These are phyloP conservation scores for Stephanocyclus meneghinianus DNA, from an alignment of 352 stramenopile species.

Conservation along the genomic window DNA sequence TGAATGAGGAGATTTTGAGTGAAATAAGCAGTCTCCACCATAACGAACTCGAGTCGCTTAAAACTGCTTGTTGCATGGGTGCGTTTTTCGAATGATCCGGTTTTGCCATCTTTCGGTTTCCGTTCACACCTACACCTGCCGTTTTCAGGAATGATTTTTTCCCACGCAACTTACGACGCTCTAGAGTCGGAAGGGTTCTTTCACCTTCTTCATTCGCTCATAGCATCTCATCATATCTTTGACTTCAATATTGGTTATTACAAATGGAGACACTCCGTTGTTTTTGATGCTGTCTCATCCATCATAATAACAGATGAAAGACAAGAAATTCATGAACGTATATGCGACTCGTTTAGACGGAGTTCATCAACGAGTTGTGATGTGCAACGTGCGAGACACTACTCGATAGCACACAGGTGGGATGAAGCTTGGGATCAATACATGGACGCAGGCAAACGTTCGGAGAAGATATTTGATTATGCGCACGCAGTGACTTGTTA, in stretches of 20 bases:
- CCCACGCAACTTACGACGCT: slow-evolving; percentile 21
- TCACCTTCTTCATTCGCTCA: slow-evolving; percentile 21
- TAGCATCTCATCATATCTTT: slow-evolving; percentile 35
- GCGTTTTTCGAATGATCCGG: slow-evolving; percentile 24
- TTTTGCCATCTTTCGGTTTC: not conserved
- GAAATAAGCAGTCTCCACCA: slow-evolving; percentile 44
- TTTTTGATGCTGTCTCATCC: slow-evolving; percentile 44
- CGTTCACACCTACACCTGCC: not conserved
- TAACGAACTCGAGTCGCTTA: slow-evolving; percentile 44
- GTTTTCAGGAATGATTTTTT: not conserved
- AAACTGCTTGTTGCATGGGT: slow-evolving; percentile 49
- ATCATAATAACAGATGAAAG: slow-evolving; percentile 49
- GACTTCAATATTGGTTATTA: slow-evolving; percentile 25
- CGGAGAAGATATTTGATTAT: slow-evolving; percentile 46
- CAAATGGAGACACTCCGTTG: slow-evolving; percentile 44
- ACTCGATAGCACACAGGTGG: slow-evolving; percentile 34
- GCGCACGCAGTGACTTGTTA: slow-evolving; percentile 30
- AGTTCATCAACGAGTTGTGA: slow-evolving; percentile 6
- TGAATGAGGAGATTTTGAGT: slow-evolving; percentile 48
- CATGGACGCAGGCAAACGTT: slow-evolving; percentile 39
- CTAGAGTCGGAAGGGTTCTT: slow-evolving; percentile 33
- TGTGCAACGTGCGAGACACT: slow-evolving; percentile 32
- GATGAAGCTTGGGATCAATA: slow-evolving; percentile 39
- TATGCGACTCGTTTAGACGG: slow-evolving; percentile 19
- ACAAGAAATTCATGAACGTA: slow-evolving; percentile 46